Evolutionary conservation across 2,329 filamentous ascomycete genomes (phyloP).

Genomic region (Colletotrichum paranaense): DNA sequence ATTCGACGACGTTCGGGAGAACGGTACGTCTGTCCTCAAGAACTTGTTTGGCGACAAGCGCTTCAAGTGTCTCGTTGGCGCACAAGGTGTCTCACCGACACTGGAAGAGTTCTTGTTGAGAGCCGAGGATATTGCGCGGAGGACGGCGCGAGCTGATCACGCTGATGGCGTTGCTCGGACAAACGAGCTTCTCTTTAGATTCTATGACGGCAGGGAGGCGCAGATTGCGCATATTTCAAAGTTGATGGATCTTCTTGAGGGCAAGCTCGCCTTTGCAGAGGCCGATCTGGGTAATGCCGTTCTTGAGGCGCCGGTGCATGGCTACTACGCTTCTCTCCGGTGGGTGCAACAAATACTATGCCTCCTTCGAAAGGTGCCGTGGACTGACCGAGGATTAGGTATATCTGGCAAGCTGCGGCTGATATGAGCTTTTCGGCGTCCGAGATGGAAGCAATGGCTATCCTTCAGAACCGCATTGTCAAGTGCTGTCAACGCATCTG

Average conservation of each 20-base stretch:
- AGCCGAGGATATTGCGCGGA: slow-evolving; percentile 69
- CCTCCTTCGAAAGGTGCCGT: background rate
- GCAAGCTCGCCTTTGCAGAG: slow-evolving; percentile 72
- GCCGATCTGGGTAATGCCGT: slow-evolving; percentile 75
- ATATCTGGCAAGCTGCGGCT: slow-evolving; percentile 64
- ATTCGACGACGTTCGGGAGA: slow-evolving; percentile 88
- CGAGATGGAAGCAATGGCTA: slow-evolving; percentile 49
- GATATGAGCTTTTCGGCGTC: slow-evolving; percentile 51
- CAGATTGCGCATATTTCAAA: slow-evolving; percentile 64
- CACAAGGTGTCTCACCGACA: slow-evolving; percentile 38
- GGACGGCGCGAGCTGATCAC: slow-evolving; percentile 87
- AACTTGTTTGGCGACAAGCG: slow-evolving; percentile 57
- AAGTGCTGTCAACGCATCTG: slow-evolving; percentile 77
- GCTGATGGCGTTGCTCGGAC: slow-evolving; percentile 89
- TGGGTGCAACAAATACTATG: slow-evolving; percentile 45
- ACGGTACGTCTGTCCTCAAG: slow-evolving; percentile 61
- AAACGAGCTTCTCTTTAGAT: slow-evolving; percentile 75
- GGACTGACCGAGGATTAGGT: slow-evolving; percentile 47
- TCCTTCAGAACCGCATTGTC: slow-evolving; percentile 67
- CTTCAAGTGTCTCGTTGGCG: slow-evolving; percentile 40
- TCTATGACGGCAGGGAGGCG: slow-evolving; percentile 56
- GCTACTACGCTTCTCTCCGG: slow-evolving; percentile 75
- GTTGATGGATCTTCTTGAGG: slow-evolving; percentile 71
- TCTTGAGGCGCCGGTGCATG: slow-evolving; percentile 74
- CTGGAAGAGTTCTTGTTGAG: slow-evolving; percentile 60